phyloP scores from a whole-genome alignment of 768 basidiomycete species.

The Tylopilus plumbeoviolaceoides region DNA sequence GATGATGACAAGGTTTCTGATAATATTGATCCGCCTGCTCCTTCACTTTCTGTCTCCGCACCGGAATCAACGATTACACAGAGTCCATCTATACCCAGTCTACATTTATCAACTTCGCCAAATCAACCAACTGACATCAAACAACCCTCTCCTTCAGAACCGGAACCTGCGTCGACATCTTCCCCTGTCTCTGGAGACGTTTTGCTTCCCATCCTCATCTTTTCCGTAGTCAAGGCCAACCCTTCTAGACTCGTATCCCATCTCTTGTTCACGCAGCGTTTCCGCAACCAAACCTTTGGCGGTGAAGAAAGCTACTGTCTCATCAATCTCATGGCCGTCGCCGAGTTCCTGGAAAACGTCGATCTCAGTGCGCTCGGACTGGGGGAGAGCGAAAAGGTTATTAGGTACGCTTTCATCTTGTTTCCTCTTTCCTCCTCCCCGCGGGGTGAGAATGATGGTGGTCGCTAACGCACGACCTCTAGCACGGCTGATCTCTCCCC shows the following conservation, averaged over 20 bases:
- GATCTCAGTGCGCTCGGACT: slow-evolving; percentile 72
- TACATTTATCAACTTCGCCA: slow-evolving; percentile 2
- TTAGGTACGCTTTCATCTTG: slow-evolving; percentile 50
- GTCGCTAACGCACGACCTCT: not conserved
- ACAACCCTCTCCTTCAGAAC: slow-evolving; percentile 9
- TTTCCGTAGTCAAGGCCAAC: slow-evolving; percentile 89
- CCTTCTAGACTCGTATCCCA: slow-evolving; percentile 51
- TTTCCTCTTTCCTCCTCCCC: not conserved
- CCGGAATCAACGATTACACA: not conserved
- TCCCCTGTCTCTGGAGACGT: slow-evolving; percentile 81
- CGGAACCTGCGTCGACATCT: slow-evolving; percentile 13
- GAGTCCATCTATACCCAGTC: slow-evolving; percentile 6
- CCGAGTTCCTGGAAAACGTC: slow-evolving; percentile 93
- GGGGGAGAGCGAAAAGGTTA: slow-evolving; percentile 52
- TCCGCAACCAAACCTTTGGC: slow-evolving; percentile 28
- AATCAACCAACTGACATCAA: not conserved
- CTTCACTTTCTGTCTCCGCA: slow-evolving; percentile 4
- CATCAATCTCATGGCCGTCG: slow-evolving; percentile 92
- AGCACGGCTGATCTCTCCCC: slow-evolving; percentile 81
- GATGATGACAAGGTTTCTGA: slow-evolving; percentile 11
- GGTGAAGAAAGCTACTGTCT: slow-evolving; percentile 89
- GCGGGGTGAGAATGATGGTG: no score
- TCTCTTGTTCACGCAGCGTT: slow-evolving; percentile 36
- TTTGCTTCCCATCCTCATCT: slow-evolving; percentile 90
- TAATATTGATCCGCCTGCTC: not conserved